Evolutionary conservation across 768 basidiomycete species (phyloP), one percentile per base, ranked within the genome.

Genomic region (Trametes elegans): DNA sequence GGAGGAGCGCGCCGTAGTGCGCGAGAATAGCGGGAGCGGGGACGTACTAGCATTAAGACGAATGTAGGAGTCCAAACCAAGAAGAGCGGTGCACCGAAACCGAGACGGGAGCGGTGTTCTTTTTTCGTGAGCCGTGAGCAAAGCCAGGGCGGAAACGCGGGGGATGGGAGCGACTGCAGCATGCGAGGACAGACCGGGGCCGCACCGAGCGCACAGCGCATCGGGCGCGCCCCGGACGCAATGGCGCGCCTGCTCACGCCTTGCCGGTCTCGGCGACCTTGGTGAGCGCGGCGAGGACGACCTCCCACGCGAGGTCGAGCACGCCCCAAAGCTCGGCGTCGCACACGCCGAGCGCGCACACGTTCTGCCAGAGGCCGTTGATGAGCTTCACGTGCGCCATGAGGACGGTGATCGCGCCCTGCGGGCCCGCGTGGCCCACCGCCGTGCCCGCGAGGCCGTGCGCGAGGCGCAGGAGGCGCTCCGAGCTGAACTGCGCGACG

Each of bases 281-380:
- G 34, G 63, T 68, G 42, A 83, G 68, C 16, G 79, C 76, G 2
- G 46, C 61, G 57, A 81, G 58, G 28, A 80, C 68, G n/a, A 71
- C 63, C 46, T 74, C 78, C 79, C 80, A 82, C 8, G 77, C 75
- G 29, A 76, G 64, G 50, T 82, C 79, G 34, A 81, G 68, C 18
- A 74, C 70, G 27, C 70, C 71, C 74, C 79, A 82, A 14, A 82
- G 70, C 29, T 66, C 66, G 39, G 62, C 59, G 58, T 83, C 81
- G 59, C 72, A 72, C 57, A 83, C 75, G 32, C 81, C 81, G 26
- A 83, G 68, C 10, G 73, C 73, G 55, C 74, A 75, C 4, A 66
- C 75, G 60, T 81, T 81, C 35, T 74, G 72, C 81, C 81, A 83
- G 8, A 82, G 61, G 13, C 79, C 79, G 53, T 77, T 73, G 40